Evolutionary conservation across 352 stramenopile species (phyloP).

Genomic region (Globisporangium irregulare): DNA sequence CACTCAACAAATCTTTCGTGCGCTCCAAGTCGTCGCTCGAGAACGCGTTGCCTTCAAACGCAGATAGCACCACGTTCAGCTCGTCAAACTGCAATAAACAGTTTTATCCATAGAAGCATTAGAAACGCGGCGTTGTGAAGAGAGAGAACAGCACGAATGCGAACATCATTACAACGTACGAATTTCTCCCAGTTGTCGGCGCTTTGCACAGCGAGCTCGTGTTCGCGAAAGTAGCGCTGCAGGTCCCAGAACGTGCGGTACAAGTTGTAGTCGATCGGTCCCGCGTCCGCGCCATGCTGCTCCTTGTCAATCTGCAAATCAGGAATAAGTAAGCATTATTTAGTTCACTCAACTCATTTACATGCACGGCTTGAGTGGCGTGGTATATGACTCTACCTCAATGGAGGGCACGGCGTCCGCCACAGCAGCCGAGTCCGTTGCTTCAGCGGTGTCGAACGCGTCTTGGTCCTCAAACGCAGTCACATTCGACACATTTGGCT

Average conservation of each 20-base stretch:
- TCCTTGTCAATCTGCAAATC: slow-evolving; percentile 46
- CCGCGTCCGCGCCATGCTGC: slow-evolving; percentile 30
- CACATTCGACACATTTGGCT: slow-evolving; percentile 77
- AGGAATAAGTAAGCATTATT: not conserved
- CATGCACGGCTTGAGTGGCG: no score
- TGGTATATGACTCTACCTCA: slow-evolving; percentile 23
- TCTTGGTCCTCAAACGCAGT: slow-evolving; percentile 80
- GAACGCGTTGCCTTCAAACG: slow-evolving; percentile 86
- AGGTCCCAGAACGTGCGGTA: slow-evolving; percentile 91
- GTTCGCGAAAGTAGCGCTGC: slow-evolving; percentile 84
- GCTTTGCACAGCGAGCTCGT: slow-evolving; percentile 59
- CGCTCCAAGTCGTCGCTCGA: slow-evolving; percentile 77
- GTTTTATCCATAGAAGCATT: not conserved
- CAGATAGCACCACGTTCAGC: slow-evolving; percentile 70
- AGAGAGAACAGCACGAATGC: not conserved
- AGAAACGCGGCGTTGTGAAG: not conserved
- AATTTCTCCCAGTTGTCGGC: slow-evolving; percentile 78
- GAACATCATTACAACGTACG: slow-evolving; percentile 41
- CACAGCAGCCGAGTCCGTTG: slow-evolving; percentile 37
- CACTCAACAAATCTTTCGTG: slow-evolving; percentile 46
- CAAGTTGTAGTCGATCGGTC: slow-evolving; percentile 87
- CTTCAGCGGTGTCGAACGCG: slow-evolving; percentile 64
- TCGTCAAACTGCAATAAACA: slow-evolving; percentile 55
- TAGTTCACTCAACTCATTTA: no score
- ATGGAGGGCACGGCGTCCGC: slow-evolving; percentile 23